phyloP scores from a whole-genome alignment of 163 green algal genomes.

The Chlamydomonas reinhardtii region DNA sequence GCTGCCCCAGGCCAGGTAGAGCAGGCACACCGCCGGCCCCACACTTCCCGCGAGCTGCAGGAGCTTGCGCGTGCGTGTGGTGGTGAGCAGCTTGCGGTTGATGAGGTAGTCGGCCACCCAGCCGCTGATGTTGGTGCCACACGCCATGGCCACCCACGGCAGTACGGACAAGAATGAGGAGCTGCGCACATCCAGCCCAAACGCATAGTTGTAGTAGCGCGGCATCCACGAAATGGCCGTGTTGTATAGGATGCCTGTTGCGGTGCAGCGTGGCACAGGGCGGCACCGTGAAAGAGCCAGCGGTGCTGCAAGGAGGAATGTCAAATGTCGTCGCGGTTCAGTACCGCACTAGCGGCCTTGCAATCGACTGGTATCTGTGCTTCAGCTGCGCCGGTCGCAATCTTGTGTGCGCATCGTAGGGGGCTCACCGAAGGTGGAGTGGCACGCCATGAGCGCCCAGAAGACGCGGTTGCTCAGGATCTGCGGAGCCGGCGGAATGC shows the following conservation, averaged over 20 bases:
- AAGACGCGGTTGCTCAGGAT: conserved; percentile 41
- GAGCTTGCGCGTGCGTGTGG: conserved; percentile 40
- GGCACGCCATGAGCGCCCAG: conserved; percentile 48
- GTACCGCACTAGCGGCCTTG: too few relatives aligned
- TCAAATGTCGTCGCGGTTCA: too few relatives aligned
- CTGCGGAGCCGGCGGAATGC: neutral
- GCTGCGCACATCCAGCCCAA: conserved; percentile 45
- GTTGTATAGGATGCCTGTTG: conserved; percentile 49
- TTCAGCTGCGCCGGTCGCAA: too few relatives aligned
- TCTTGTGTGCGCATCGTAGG: too few relatives aligned
- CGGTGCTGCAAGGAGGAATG: too few relatives aligned
- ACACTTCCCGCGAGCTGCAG: conserved; percentile 41
- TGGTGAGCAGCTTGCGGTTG: conserved; percentile 51
- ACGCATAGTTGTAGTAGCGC: conserved; percentile 55
- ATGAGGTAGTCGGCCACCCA: conserved; percentile 59
- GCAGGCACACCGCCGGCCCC: conserved; percentile 41
- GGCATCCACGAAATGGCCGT: conserved; percentile 59
- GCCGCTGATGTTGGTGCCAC: conserved; percentile 51
- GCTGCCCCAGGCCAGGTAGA: conserved; percentile 34
- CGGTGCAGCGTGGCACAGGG: neutral
- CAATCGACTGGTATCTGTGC: too few relatives aligned
- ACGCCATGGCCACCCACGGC: conserved; percentile 59
- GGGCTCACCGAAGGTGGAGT: conserved; percentile 50
- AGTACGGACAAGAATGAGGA: conserved; percentile 54
- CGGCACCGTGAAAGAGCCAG: too few relatives aligned